Conservation (phyloP, 768 basidiomycete species). For the Saitozyma sp. region DNA sequence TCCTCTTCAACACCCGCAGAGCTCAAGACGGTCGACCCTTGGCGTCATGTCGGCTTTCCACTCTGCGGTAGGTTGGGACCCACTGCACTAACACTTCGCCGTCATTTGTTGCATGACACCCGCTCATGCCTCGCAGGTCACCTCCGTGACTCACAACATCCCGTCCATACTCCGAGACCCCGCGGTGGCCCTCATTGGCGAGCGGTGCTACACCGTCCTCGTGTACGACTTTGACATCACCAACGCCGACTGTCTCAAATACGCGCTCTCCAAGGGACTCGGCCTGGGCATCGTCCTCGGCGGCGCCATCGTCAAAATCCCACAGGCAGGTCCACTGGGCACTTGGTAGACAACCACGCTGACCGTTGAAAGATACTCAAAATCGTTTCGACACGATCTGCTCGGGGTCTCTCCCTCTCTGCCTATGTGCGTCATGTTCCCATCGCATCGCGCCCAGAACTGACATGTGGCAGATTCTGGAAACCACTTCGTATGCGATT, state of each 20-base stretch:
- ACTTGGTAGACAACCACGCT: constrained; percentile 1
- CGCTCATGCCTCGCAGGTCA: constrained; percentile 28
- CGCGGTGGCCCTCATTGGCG: constrained; percentile 75
- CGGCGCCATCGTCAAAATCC: constrained; percentile 93
- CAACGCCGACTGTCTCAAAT: constrained; percentile 83
- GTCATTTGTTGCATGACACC: background rate
- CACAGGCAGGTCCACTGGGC: constrained; percentile 63
- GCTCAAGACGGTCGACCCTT: too few species aligned
- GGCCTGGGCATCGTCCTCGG: constrained; percentile 88
- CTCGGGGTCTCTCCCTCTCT: constrained; percentile 79
- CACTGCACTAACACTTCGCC: background rate
- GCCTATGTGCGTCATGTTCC: constrained; percentile 61
- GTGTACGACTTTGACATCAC: constrained; percentile 78
- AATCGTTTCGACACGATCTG: constrained; percentile 59
- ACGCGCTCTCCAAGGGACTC: constrained; percentile 85
- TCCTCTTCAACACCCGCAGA: too few species aligned
- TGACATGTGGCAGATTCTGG: constrained; percentile 59
- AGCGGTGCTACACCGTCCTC: constrained; percentile 88
- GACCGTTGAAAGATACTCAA: constrained; percentile 32
- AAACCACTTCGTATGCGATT: constrained; percentile 87
- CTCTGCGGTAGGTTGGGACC: constrained; percentile 11
- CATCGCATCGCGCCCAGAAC: background rate
- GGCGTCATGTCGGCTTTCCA: constrained; percentile 11
- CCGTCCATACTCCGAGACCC: constrained; percentile 81
- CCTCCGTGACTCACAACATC: constrained; percentile 69